phyloP scores from a whole-genome alignment of 2,329 filamentous ascomycete species.

The Hypoxylon sp. region DNA sequence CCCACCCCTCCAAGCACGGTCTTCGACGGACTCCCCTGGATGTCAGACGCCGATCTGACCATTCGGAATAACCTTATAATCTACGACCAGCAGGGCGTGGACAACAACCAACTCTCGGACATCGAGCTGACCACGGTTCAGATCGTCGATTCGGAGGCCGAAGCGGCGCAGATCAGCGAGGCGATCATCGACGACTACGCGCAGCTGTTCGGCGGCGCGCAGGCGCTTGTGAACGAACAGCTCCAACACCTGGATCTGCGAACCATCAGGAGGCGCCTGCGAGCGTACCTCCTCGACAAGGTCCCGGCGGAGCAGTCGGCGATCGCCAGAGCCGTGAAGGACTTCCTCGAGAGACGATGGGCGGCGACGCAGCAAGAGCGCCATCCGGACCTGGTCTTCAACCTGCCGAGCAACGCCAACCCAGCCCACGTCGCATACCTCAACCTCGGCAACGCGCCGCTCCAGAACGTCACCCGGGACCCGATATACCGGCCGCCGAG shows the following conservation, averaged over 20 bases:
- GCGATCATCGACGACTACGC: neutral
- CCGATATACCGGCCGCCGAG: neutral
- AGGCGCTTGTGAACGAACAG: neutral
- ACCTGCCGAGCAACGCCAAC: neutral
- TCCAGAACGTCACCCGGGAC: neutral
- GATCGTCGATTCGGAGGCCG: neutral
- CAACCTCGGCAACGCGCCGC: neutral
- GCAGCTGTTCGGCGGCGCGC: neutral
- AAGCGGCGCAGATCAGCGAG: neutral
- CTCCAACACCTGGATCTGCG: neutral
- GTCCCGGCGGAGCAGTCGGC: neutral
- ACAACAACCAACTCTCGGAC: no score
- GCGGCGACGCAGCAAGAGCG: neutral
- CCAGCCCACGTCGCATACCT: neutral
- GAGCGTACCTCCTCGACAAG: neutral
- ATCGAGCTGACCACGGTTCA: no score
- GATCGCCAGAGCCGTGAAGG: no score
- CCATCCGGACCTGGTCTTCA: neutral
- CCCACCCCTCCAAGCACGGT: no score
- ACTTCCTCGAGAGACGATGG: neutral
- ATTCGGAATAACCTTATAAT: no score
- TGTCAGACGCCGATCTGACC: no score
- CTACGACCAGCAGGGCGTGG: no score
- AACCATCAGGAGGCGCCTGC: neutral
- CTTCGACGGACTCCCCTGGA: no score